Evolutionary conservation across 768 basidiomycete species (phyloP).

Genomic region (Mycena metata): DNA sequence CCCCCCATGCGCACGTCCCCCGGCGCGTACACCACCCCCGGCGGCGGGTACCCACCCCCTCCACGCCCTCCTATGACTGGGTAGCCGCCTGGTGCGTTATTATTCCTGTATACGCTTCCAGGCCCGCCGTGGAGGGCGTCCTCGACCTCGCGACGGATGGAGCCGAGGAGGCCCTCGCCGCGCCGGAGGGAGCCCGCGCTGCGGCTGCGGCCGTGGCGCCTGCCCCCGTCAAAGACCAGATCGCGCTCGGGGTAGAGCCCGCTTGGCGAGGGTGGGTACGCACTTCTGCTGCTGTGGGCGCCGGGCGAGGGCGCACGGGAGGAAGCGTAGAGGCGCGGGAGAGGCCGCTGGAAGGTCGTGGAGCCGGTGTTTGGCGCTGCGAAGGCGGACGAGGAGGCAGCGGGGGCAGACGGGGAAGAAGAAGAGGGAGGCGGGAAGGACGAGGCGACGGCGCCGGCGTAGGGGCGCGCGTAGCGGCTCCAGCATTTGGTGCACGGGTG

Average conservation of each 20-base stretch:
- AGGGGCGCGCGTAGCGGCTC: constrained; percentile 75
- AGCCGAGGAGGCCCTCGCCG: too few species aligned
- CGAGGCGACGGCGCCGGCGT: constrained; percentile 69
- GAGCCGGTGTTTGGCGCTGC: not conserved
- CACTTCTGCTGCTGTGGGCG: not conserved
- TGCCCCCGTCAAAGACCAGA: too few species aligned
- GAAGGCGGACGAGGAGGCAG: not conserved
- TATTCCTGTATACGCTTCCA: too few species aligned
- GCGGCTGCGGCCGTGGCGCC: too few species aligned
- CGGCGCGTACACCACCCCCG: constrained; percentile 58
- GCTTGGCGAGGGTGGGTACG: too few species aligned
- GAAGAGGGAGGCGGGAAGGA: constrained; percentile 47
- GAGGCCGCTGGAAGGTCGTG: constrained; percentile 54
- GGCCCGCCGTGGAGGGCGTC: too few species aligned
- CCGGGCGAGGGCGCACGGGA: not conserved
- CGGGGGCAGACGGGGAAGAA: too few species aligned
- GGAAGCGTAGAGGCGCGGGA: constrained; percentile 43
- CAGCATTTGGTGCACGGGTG: constrained; percentile 83
- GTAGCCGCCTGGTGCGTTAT: too few species aligned
- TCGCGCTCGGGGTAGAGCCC: too few species aligned
- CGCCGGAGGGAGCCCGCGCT: too few species aligned
- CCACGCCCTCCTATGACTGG: too few species aligned
- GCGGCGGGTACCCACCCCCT: constrained; percentile 15
- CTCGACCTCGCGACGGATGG: too few species aligned
- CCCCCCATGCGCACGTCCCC: constrained; percentile 84